Conservation (phyloP, 208 protist species). For the Vickermania spadyakhi region DNA sequence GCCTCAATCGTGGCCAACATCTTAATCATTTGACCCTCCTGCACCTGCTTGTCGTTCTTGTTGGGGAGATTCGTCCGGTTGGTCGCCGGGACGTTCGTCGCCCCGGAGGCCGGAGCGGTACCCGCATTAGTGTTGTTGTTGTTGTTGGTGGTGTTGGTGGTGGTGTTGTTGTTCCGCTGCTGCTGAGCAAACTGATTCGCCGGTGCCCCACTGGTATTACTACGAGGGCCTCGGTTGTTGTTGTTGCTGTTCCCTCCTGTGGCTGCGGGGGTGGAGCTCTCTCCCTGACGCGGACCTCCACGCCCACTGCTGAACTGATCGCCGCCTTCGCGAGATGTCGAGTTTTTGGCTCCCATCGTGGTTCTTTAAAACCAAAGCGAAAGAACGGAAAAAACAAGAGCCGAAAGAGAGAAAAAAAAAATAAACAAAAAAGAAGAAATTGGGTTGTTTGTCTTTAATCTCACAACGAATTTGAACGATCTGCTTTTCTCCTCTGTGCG, state of each 20-base stretch:
- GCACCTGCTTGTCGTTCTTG: constrained; percentile 42
- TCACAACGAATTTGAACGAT: no score
- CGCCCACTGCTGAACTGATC: no score
- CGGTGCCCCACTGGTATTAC: neutral
- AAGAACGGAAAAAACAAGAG: neutral
- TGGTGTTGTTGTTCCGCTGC: constrained; percentile 10
- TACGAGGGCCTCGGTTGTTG: no score
- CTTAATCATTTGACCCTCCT: constrained; percentile 89
- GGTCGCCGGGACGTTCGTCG: constrained; percentile 16
- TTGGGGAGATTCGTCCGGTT: constrained; percentile 3
- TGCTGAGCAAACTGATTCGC: constrained; percentile 5
- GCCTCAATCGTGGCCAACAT: constrained; percentile 86
- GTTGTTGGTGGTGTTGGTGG: constrained; percentile 5
- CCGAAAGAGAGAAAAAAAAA: no score
- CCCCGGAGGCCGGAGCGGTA: constrained; percentile 3
- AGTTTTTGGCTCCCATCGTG: constrained; percentile 26
- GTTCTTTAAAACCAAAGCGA: neutral
- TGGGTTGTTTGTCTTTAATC: no score
- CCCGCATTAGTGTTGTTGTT: constrained; percentile 5
- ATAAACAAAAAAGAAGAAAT: no score
- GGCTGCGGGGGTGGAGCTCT: no score
- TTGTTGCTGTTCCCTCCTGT: no score
- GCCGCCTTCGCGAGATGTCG: constrained; percentile 11
- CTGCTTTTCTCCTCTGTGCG: no score
- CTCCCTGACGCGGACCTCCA: no score